A percentile compares a stretch with the other conserved stretches of the same genome.
Conservation (phyloP, 2,329 filamentous ascomycete genomes). For the Monosporascus cannonballus region DNA sequence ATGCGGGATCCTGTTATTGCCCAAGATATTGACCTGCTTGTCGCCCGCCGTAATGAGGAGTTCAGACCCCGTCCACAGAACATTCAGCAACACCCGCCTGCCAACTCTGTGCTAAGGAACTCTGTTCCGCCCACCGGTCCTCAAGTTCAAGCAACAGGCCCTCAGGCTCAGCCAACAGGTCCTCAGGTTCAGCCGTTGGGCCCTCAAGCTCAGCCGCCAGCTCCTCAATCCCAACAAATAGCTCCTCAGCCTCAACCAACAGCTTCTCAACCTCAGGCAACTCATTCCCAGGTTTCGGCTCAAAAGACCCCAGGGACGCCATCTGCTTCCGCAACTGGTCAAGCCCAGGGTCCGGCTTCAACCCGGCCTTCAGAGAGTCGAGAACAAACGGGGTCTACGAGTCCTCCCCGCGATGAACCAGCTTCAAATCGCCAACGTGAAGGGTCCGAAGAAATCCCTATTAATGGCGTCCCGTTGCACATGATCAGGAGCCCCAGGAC, state of each 20-base stretch:
- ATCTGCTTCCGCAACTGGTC: neutral
- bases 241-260: too few species aligned
- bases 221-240: too few species aligned
- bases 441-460: neutral
- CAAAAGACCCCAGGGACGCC: too few species aligned
- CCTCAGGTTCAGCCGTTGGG: neutral
- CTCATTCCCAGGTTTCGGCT: too few species aligned
- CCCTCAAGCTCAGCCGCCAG: neutral
- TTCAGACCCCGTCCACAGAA: neutral
- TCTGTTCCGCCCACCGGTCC: neutral
- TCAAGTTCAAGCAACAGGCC: neutral
- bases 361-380: neutral
- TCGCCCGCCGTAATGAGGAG: neutral
- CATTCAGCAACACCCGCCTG: neutral
- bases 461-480: neutral
- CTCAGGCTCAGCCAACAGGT: neutral
- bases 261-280: too few species aligned
- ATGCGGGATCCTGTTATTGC: neutral
- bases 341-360: neutral
- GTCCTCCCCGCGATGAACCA: neutral
- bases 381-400: neutral
- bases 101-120: too few species aligned
- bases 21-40: neutral
- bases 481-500: neutral
- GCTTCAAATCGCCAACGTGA: neutral